phyloP scores from a whole-genome alignment of 2,329 filamentous ascomycete genomes.

The Aspergillus jensenii region DNA sequence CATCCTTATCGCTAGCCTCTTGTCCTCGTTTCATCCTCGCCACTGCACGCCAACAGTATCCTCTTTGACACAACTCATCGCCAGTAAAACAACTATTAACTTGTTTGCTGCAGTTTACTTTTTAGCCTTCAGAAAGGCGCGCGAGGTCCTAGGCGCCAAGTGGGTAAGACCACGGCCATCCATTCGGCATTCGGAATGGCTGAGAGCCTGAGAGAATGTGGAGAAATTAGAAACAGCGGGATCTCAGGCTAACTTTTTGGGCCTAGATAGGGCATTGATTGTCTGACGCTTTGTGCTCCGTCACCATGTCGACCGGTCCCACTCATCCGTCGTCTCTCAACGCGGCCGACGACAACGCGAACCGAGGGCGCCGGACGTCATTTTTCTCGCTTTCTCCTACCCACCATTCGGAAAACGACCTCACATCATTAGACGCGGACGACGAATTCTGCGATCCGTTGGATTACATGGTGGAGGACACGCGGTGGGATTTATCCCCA shows the following conservation, averaged over 20 bases:
- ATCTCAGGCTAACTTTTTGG: conserved; percentile 11
- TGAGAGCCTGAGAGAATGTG: conserved; percentile 15
- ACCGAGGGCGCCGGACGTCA: conserved; percentile 21
- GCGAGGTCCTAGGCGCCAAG: conserved; percentile 3
- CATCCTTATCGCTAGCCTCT: not conserved
- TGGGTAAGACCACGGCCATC: conserved; percentile 11
- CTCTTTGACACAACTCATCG: not conserved
- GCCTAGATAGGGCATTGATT: conserved; percentile 4
- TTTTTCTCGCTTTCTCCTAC: conserved; percentile 31
- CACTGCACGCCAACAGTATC: not conserved
- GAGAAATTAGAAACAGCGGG: conserved; percentile 29
- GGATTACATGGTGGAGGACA: conserved; percentile 33
- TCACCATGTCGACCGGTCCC: conserved; percentile 35
- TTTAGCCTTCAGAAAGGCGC: conserved; percentile 3
- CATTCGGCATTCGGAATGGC: not conserved
- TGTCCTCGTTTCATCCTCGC: not conserved
- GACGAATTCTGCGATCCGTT: conserved; percentile 27
- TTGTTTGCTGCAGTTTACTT: not conserved
- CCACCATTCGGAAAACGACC: conserved; percentile 34
- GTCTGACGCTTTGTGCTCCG: conserved; percentile 9
- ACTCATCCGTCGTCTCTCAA: conserved; percentile 18
- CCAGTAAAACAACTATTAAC: not conserved
- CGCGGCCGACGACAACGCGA: conserved; percentile 22
- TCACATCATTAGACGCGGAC: conserved; percentile 31
- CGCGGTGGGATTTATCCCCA: conserved; percentile 24